Conservation (phyloP, 2,329 filamentous ascomycete genomes). For the Aspergillus pseudoterreus region DNA sequence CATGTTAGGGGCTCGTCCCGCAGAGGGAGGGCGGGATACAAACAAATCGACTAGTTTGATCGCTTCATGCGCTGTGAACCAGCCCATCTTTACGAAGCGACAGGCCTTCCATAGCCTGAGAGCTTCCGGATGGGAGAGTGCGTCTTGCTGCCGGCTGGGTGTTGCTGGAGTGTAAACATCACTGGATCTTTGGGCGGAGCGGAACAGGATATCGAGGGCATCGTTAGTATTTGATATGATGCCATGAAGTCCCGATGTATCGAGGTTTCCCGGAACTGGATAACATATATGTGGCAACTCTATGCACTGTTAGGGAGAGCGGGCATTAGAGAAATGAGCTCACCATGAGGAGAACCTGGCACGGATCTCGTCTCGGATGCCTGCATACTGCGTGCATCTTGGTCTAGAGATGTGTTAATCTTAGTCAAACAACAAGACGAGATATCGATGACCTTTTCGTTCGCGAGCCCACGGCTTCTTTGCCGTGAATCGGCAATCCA, state of each 20-base stretch:
- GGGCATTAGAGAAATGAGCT: not conserved
- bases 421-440: too few relatives aligned
- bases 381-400: not conserved
- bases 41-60: conserved; percentile 48
- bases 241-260: conserved; percentile 43
- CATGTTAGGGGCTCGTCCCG: not conserved
- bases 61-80: conserved; percentile 52
- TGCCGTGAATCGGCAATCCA: conserved; percentile 39
- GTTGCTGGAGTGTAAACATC: not conserved
- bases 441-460: not conserved
- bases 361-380: not conserved
- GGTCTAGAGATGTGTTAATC: not conserved
- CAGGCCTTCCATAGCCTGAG: conserved; percentile 46
- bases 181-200: conserved; percentile 33
- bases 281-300: not conserved
- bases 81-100: conserved; percentile 52
- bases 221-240: conserved; percentile 51
- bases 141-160: not conserved
- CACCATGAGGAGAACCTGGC: not conserved
- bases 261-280: not conserved
- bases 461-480: conserved; percentile 23
- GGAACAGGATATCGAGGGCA: conserved; percentile 48
- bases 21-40: conserved; percentile 6
- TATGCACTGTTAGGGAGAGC: too few relatives aligned
- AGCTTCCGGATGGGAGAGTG: conserved; percentile 20